Percentiles rank a stretch among this genome's conserved stretches.
phyloP scores from a whole-genome alignment of 169 alveolate species.

The Eimeria necatrix region DNA sequence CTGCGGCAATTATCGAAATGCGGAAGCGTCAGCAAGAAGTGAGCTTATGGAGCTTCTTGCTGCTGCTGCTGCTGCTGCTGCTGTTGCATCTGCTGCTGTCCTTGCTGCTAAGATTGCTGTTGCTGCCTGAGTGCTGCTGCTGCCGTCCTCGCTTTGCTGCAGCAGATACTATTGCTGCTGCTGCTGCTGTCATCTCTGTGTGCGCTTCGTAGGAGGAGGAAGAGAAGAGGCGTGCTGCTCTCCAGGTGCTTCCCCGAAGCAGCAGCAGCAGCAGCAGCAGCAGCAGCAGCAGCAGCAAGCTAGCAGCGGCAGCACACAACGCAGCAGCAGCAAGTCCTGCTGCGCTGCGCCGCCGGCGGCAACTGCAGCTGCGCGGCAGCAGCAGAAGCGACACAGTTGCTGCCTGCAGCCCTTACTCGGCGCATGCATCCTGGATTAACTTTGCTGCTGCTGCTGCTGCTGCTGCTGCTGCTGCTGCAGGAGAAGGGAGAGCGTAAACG shows the following conservation, averaged over 20 bases:
- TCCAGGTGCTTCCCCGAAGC: not conserved
- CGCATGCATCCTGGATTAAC: not conserved
- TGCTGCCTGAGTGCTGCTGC: too few relatives aligned
- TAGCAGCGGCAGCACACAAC: not conserved
- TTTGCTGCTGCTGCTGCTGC: slow-evolving; percentile 2
- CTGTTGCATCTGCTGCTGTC: not conserved
- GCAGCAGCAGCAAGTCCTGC: not conserved
- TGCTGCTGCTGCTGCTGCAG: slow-evolving; percentile 20
- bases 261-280: slow-evolving; percentile 16
- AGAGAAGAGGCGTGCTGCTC: not conserved
- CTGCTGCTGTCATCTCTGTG: not conserved
- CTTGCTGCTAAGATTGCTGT: too few relatives aligned
- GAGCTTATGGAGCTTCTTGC: not conserved
- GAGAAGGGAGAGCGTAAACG: slow-evolving; percentile 57
- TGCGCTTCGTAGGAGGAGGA: slow-evolving; percentile 34
- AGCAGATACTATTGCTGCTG: not conserved
- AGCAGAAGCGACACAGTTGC: not conserved
- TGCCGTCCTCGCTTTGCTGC: too few relatives aligned
- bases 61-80: slow-evolving; percentile 36
- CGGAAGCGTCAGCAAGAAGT: slow-evolving; percentile 29
- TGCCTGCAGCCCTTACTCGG: not conserved
- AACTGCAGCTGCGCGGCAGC: not conserved
- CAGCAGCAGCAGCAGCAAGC: not conserved
- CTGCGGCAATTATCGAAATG: not conserved
- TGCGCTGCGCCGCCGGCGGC: too few relatives aligned